These are phyloP conservation scores for Rhodofomes roseus DNA, from an alignment of 1,284 basidiomycete species.

Conservation along the genomic window DNA sequence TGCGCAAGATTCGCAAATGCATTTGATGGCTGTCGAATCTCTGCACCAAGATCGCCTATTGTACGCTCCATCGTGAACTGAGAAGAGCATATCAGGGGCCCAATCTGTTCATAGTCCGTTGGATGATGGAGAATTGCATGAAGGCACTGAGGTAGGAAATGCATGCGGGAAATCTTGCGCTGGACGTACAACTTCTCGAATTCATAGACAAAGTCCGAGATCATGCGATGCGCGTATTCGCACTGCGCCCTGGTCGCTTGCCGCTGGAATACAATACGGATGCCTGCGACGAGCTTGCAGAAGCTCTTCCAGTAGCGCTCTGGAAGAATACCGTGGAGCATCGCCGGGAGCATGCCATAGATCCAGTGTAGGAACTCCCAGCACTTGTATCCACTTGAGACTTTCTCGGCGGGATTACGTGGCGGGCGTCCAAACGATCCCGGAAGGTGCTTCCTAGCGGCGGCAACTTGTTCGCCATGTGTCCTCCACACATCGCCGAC, in stretches of 20 bases:
- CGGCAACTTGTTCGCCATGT: slow-evolving; percentile 27
- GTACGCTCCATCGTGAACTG: slow-evolving; percentile 24
- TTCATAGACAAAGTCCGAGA: slow-evolving; percentile 16
- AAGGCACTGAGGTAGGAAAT: slow-evolving; percentile 21
- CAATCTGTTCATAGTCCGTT: slow-evolving; percentile 13
- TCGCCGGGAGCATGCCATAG: slow-evolving; percentile 19
- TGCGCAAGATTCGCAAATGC: slow-evolving; percentile 19
- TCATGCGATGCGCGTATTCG: not conserved
- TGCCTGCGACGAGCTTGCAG: slow-evolving; percentile 21
- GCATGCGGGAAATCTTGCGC: slow-evolving; percentile 17
- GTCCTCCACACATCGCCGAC: slow-evolving; percentile 28
- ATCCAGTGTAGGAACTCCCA: slow-evolving; percentile 24
- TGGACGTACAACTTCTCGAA: slow-evolving; percentile 23
- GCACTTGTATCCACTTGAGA: slow-evolving; percentile 28
- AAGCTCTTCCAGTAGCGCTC: slow-evolving; percentile 16
- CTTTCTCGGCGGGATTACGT: slow-evolving; percentile 28
- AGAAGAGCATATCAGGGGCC: slow-evolving; percentile 11
- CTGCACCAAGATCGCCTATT: slow-evolving; percentile 23
- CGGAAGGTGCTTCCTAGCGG: slow-evolving; percentile 17
- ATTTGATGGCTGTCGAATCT: slow-evolving; percentile 19
- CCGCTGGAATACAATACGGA: slow-evolving; percentile 18
- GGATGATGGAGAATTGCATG: slow-evolving; percentile 20
- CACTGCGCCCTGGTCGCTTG: slow-evolving; percentile 6
- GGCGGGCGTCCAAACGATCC: slow-evolving; percentile 25
- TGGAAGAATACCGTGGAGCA: slow-evolving; percentile 15